phyloP scores from a whole-genome alignment of 371 early-diverging fungal species.

The Mortierella sp. region DNA sequence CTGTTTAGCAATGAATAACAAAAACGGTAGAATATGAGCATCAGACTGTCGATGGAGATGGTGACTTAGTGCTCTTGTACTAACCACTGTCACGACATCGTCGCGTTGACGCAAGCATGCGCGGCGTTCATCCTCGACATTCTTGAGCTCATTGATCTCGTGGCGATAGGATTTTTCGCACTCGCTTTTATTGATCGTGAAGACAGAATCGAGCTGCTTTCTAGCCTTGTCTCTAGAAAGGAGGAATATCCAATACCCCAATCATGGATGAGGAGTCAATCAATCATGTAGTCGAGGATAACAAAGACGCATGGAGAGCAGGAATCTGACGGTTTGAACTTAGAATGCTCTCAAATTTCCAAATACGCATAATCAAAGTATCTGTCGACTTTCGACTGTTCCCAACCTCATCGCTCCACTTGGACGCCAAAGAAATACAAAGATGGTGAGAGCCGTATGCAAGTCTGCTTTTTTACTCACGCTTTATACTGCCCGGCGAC shows the following conservation, averaged over 20 bases:
- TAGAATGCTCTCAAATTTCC: too few relatives aligned
- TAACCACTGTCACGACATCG: slow-evolving; percentile 43
- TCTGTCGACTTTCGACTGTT: too few relatives aligned
- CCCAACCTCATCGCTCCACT: neutral
- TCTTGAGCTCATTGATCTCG: slow-evolving; percentile 35
- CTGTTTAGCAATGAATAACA: slow-evolving; percentile 5
- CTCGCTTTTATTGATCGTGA: slow-evolving; percentile 38
- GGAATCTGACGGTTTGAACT: neutral
- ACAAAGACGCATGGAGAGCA: neutral
- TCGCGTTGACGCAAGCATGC: slow-evolving; percentile 40
- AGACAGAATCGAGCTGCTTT: slow-evolving; percentile 45
- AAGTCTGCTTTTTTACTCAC: slow-evolving; percentile 14
- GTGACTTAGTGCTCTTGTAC: too few relatives aligned
- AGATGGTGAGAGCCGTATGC: neutral
- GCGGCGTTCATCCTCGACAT: slow-evolving; percentile 40
- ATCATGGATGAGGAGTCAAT: too few relatives aligned
- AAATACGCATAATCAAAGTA: too few relatives aligned
- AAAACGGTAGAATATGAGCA: too few relatives aligned
- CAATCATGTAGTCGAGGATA: too few relatives aligned
- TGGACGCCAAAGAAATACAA: too few relatives aligned
- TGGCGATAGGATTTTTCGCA: slow-evolving; percentile 16
- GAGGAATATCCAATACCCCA: too few relatives aligned
- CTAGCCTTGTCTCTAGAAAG: slow-evolving; percentile 29
- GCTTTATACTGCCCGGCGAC: slow-evolving; percentile 8
- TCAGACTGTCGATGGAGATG: too few relatives aligned